Percentiles rank a stretch among this genome's conserved stretches.
Evolutionary conservation across 139 green algal species (phyloP).

Genomic region (Eudorina sp.): DNA sequence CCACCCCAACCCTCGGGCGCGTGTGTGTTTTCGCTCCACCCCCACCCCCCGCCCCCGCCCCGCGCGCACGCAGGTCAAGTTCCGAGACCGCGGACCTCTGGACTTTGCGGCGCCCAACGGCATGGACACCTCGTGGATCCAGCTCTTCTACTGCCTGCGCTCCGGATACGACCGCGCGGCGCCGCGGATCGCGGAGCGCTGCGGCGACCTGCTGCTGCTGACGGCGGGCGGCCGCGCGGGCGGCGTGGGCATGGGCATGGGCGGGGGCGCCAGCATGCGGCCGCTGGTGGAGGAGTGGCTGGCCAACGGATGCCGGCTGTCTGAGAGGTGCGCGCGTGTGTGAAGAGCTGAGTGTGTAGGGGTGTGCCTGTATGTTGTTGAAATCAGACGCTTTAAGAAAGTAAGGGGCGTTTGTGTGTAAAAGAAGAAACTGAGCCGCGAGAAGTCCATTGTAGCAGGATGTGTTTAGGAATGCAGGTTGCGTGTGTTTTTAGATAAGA

Average conservation of each 20-base stretch:
- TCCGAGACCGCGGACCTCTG: conserved; percentile 67
- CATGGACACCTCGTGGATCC: conserved; percentile 81
- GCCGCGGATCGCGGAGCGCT: conserved; percentile 63
- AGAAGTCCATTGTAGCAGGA: no score
- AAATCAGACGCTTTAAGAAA: no score
- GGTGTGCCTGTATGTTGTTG: no score
- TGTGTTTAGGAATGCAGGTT: no score
- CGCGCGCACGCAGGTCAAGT: conserved; percentile 62
- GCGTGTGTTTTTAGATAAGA: no score
- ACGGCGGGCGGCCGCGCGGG: neutral
- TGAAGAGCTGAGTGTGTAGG: no score
- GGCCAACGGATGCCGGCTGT: conserved; percentile 39
- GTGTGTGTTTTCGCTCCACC: no score
- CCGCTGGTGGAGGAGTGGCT: conserved; percentile 66
- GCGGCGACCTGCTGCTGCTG: conserved; percentile 52
- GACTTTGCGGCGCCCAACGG: conserved; percentile 82
- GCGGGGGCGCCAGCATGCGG: conserved; percentile 11
- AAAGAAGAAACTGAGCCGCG: no score
- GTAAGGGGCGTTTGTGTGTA: no score
- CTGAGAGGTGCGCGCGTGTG: conserved; percentile 47
- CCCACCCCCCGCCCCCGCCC: neutral
- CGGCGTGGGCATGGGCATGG: neutral
- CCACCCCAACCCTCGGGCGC: no score
- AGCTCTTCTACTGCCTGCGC: conserved; percentile 83
- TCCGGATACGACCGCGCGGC: conserved; percentile 77